Base-by-base conservation (phyloP, 176 grass and related monocot genomes). In the Thalia dealbata region DNA sequence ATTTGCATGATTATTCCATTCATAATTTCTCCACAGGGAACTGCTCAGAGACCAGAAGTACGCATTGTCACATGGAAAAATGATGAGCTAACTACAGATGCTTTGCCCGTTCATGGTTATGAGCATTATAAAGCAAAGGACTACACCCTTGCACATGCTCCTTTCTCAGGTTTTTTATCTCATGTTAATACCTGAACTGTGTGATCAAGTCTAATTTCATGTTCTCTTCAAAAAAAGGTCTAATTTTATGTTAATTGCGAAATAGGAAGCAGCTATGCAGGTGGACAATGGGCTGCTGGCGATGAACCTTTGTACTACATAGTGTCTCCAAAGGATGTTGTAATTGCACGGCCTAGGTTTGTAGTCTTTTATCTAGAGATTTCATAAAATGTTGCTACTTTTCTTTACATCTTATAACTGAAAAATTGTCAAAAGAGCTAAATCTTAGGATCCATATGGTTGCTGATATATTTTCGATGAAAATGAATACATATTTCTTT, bases 291-390 rank as follows among this genome's bases (percentile, higher is more conserved):
- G 95, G 87, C 85, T 45, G 87, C 87, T 75, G 95, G 95, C 1
- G 95, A 99, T 56, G 95, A 99, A 86, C 95, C 95, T 81, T 77
- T 93, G 68, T 99, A 99, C 75, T 99, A 99, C 80, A 91, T 99
- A 41, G 79, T 99, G 18, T 99, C 95, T 85, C 95, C 95, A 27
- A 99, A 99, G 77, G 95, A 99, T 85, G 85, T 99, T 78, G 95
- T 99, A 19, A 87, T 99, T 48, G 95, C 90, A 71, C 93, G 89
- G 35, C 90, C 95, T 77, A 99, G 95, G 95, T 93, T 78, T 75
- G 80, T 83, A 72, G 45, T 70, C 50, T 74, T 80, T 61, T 71
- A 67, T 67, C 11, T 75, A 82, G 44, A 82, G 24, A 38, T 38
- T 38, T 38, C n/a, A 38, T 38, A 4, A 38, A 38, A 38, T 38